Base-by-base conservation (phyloP, 1,139 yeast species). In the Saccharomyces hybrid region DNA sequence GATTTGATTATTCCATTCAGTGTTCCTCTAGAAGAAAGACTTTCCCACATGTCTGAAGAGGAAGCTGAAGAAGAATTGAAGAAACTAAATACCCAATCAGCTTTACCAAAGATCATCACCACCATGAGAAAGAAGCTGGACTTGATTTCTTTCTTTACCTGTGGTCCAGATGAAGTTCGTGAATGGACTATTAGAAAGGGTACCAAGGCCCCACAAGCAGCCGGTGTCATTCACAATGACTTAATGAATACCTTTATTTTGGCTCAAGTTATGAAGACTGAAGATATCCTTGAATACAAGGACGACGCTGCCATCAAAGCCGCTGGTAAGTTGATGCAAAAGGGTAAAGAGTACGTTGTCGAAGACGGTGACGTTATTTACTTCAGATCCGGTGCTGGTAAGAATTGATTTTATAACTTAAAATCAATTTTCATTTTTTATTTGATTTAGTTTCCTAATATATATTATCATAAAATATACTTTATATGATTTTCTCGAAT, bases 301-400 rank as follows among this genome's bases (percentile, higher is more conserved):
- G 96, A 88, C 69, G 99, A 93, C 72, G 77, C 77, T 56, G 80
- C 88, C 55, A 96, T 91, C 67, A 87, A 86, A 75, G 86, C 98
- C 57, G 91, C 91, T 58, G 99, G 99, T 76, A 93, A 93, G 76
- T 82, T 93, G 70, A 74, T 82, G 73, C 88, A 81, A 71, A 93
- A 93, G 84, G 99, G 99, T 80, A 95, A 93, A 75, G 98, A 91
- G 64, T 93, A 95, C 71, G 93, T 83, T 61, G 97, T 95, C 61
- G 91, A 85, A 72, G 89, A 84, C 63, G 89, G 97, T 72, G 98
- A 91, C 72, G 80, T 93, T 67, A 84, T 91, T 65, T 91, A 86
- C 77, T 88, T 91, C 79, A 87, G 95, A 79, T 90, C 97, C 59
- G 97, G 95, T 73, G 96, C 96, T 58, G 97, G 97, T 77, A 91